Percentiles rank a stretch among this genome's conserved stretches.
Conservation (phyloP, 345 rosid genomes). For the Corchorus capsularis region DNA sequence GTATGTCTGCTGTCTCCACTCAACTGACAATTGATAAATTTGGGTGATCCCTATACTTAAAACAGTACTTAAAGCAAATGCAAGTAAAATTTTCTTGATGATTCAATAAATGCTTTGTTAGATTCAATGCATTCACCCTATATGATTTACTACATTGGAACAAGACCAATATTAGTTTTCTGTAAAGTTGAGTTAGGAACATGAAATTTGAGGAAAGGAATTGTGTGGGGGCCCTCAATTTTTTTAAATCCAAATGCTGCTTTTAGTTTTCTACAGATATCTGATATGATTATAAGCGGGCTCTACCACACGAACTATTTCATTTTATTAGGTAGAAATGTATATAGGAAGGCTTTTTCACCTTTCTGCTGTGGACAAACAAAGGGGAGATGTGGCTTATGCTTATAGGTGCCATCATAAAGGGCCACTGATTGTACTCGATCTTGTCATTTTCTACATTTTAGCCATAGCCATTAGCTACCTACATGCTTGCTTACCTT, state of each 20-base stretch:
- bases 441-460: neutral
- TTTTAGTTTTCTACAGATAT: neutral
- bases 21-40: neutral
- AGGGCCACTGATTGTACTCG: neutral
- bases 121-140: neutral
- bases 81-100: neutral
- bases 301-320: slow-evolving; percentile 29
- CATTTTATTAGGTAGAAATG: neutral
- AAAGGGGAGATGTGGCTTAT: neutral
- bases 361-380: slow-evolving; percentile 7
- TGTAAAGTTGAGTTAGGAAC: neutral
- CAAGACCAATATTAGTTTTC: neutral
- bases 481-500: neutral
- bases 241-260: neutral
- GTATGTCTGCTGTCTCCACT: slow-evolving; percentile 18
- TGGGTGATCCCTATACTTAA: neutral
- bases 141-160: neutral
- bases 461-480: neutral
- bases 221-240: neutral
- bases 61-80: neutral
- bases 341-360: neutral
- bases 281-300: neutral
- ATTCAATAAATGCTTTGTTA: neutral
- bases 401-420: neutral
- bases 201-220: slow-evolving; percentile 5